A percentile compares a stretch with the other conserved stretches of the same genome.
Conservation (phyloP, 202 grass and related monocot species). For the Schoenoplectus triqueter region DNA sequence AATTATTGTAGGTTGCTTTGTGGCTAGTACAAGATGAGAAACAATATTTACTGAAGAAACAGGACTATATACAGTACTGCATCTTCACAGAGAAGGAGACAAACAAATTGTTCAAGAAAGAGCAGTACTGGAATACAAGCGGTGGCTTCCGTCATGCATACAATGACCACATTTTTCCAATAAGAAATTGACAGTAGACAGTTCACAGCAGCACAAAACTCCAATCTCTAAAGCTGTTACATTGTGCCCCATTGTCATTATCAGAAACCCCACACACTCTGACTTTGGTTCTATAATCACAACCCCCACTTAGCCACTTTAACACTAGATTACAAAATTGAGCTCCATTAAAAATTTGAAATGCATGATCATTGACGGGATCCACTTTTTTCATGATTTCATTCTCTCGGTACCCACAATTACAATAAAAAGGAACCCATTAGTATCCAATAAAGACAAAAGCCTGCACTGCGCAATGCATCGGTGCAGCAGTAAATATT, state of each 20-base stretch:
- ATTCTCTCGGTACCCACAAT: too few species aligned
- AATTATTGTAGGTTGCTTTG: too few species aligned
- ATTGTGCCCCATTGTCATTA: constrained; percentile 15
- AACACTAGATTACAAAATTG: constrained; percentile 21
- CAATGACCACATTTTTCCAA: background rate
- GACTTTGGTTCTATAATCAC: constrained; percentile 10
- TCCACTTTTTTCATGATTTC: background rate
- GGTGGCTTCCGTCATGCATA: too few species aligned
- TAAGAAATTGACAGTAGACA: background rate
- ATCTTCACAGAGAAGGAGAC: too few species aligned
- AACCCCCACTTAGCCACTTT: constrained; percentile 12
- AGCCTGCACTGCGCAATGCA: too few species aligned
- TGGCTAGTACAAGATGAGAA: too few species aligned
- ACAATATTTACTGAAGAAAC: too few species aligned
- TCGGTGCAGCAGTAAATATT: too few species aligned
- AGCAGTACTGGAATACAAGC: too few species aligned
- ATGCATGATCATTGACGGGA: constrained; percentile 19
- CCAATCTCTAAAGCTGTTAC: background rate
- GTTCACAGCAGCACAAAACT: constrained; percentile 8
- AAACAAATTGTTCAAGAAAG: too few species aligned
- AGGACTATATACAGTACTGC: too few species aligned
- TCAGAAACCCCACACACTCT: background rate
- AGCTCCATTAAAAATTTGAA: background rate
- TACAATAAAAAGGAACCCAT: background rate
- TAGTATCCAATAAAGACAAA: background rate